Conservation (phyloP, 225 moss, liverwort and hornwort species). For the Sphagnum contortum region DNA sequence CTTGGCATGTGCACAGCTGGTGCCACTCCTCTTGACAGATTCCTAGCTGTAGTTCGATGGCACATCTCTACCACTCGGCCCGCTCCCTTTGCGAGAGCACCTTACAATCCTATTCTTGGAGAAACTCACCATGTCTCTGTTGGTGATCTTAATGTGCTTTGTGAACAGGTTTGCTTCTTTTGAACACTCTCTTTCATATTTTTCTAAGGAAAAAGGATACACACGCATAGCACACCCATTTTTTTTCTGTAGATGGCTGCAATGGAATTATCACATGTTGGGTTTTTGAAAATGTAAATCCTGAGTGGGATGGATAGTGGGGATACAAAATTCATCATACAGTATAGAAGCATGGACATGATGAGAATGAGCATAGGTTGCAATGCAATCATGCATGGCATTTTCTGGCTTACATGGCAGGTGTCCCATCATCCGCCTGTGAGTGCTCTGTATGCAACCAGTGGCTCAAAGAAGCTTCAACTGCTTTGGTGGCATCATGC, state of each 20-base stretch:
- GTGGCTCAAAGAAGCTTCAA: conserved; percentile 41
- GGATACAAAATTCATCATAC: no score
- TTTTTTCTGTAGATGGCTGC: no score
- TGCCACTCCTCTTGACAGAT: conserved; percentile 37
- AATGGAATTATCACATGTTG: no score
- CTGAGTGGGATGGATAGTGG: no score
- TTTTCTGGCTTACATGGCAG: conserved; percentile 7
- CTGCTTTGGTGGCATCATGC: conserved; percentile 65
- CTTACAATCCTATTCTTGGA: conserved; percentile 73
- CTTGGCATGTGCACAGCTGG: conserved; percentile 59
- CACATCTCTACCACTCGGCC: conserved; percentile 70
- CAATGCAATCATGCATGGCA: no score
- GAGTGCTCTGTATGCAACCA: conserved; percentile 70
- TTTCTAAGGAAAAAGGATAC: no score
- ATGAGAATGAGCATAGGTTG: no score
- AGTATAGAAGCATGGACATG: no score
- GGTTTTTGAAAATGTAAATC: no score
- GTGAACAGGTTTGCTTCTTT: conserved; percentile 54
- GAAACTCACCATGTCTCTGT: conserved; percentile 75
- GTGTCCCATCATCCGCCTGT: conserved; percentile 85
- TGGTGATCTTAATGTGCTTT: conserved; percentile 57
- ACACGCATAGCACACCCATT: no score
- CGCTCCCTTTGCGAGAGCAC: conserved; percentile 49
- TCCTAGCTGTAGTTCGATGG: conserved; percentile 71
- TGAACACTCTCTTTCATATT: not conserved